Evolutionary conservation across 139 green algal species (phyloP).

Genomic region (Desmodesmus armatus): DNA sequence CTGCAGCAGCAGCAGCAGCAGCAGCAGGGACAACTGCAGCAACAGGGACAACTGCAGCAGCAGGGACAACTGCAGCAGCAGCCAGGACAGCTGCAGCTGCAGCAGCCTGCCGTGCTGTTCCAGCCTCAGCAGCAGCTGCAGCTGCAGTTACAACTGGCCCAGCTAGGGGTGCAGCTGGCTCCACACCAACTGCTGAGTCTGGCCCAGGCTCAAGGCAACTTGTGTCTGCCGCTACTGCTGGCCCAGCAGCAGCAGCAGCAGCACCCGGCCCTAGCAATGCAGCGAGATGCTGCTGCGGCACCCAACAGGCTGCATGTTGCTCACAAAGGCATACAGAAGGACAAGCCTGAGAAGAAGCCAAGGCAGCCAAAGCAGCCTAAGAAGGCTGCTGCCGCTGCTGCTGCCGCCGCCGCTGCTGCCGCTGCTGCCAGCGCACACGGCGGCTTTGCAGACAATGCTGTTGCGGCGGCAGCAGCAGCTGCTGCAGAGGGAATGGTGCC

Average conservation of each 20-base stretch:
- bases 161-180: neutral
- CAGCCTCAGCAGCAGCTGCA: neutral
- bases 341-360: slow-evolving; percentile 6
- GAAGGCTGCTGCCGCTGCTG: neutral
- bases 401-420: slow-evolving; percentile 5
- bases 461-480: slow-evolving; percentile 17
- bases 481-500: neutral
- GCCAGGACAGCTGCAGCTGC: neutral
- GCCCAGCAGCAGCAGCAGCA: slow-evolving; percentile 31
- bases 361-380: neutral
- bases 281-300: slow-evolving; percentile 24
- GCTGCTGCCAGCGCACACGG: slow-evolving; percentile 3
- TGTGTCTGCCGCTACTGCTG: slow-evolving; percentile 8
- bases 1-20: slow-evolving; percentile 18
- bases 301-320: neutral
- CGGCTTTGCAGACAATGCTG: neutral
- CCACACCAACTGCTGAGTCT: neutral
- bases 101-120: too few species aligned
- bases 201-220: neutral
- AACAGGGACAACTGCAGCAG: neutral
- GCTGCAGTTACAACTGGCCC: neutral
- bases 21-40: neutral
- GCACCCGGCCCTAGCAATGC: too few species aligned
- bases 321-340: slow-evolving; percentile 3
- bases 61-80: slow-evolving; percentile 16